A percentile compares a stretch with the other conserved stretches of the same genome.
Evolutionary conservation across 768 basidiomycete genomes (phyloP).

Genomic region (Mycena capillaripes): DNA sequence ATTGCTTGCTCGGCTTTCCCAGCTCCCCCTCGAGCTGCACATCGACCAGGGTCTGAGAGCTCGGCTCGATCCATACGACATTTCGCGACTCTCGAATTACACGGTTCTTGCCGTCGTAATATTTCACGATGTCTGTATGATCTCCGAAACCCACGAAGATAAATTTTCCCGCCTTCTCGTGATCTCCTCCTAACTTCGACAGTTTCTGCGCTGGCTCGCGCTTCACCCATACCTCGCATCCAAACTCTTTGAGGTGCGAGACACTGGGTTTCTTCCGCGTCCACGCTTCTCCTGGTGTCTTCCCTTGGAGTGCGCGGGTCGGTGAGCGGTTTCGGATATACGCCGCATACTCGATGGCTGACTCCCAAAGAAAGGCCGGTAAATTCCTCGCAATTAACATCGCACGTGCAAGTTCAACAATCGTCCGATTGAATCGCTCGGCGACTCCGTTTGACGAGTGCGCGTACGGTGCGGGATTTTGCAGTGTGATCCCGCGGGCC

Average conservation of each 20-base stretch:
- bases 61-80: conserved; percentile 22
- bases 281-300: conserved; percentile 27
- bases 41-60: conserved; percentile 12
- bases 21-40: conserved; percentile 32
- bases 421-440: conserved; percentile 51
- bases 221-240: conserved; percentile 35
- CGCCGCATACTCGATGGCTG: conserved; percentile 39
- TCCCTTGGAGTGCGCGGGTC: conserved; percentile 28
- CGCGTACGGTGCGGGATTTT: conserved; percentile 51
- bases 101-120: conserved; percentile 26
- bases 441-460: conserved; percentile 57
- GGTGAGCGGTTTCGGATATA: conserved; percentile 42
- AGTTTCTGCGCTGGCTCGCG: conserved; percentile 21
- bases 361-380: conserved; percentile 38
- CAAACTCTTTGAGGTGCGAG: conserved; percentile 29
- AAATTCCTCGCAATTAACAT: conserved; percentile 50
- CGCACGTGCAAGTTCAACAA: conserved; percentile 44
- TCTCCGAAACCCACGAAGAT: conserved; percentile 33
- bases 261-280: conserved; percentile 26
- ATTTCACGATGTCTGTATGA: conserved; percentile 21
- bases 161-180: conserved; percentile 25
- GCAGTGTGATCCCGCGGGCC: conserved; percentile 44
- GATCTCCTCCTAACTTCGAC: conserved; percentile 33
- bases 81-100: conserved; percentile 24
- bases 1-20: conserved; percentile 27